Conservation (phyloP, 371 early-diverging fungal species). For the Lichtheimia corymbifera region DNA sequence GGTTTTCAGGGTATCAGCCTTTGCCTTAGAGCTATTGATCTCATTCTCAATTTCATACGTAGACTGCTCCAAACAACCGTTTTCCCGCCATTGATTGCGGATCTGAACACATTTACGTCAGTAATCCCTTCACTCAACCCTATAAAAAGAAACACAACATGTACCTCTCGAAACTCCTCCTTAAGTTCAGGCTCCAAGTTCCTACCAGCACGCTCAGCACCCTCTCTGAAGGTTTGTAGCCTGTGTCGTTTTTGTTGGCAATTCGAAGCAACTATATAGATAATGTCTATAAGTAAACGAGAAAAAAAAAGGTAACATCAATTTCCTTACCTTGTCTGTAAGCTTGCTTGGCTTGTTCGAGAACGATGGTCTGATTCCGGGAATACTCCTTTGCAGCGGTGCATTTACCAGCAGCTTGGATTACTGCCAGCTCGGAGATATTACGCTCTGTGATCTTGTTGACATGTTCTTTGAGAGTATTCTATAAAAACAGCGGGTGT, state of each 20-base stretch:
- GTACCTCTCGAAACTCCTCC: constrained; percentile 15
- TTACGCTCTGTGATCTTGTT: constrained; percentile 12
- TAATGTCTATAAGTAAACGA: background rate
- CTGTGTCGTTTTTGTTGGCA: constrained; percentile 12
- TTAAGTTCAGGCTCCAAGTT: background rate
- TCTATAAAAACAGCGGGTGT: background rate
- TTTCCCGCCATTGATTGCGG: constrained; percentile 24
- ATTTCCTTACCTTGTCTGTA: constrained; percentile 16
- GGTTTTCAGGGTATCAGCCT: constrained; percentile 44
- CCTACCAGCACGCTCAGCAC: constrained; percentile 45
- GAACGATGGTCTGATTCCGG: constrained; percentile 9
- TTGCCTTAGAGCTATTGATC: constrained; percentile 48
- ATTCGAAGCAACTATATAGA: constrained; percentile 3
- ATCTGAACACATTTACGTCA: too few relatives aligned
- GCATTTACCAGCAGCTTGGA: constrained; percentile 21
- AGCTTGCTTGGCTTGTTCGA: constrained; percentile 17
- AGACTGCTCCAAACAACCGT: too few relatives aligned
- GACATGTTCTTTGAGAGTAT: background rate
- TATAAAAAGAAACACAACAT: background rate
- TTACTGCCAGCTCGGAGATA: constrained; percentile 16
- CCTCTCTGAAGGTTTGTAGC: constrained; percentile 27
- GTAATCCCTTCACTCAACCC: too few relatives aligned
- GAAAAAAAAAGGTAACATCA: background rate
- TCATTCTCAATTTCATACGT: constrained; percentile 44
- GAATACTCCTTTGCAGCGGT: constrained; percentile 12